These are phyloP conservation scores for Amanita rubescens DNA, from an alignment of 768 basidiomycete species.

Conservation along the genomic window DNA sequence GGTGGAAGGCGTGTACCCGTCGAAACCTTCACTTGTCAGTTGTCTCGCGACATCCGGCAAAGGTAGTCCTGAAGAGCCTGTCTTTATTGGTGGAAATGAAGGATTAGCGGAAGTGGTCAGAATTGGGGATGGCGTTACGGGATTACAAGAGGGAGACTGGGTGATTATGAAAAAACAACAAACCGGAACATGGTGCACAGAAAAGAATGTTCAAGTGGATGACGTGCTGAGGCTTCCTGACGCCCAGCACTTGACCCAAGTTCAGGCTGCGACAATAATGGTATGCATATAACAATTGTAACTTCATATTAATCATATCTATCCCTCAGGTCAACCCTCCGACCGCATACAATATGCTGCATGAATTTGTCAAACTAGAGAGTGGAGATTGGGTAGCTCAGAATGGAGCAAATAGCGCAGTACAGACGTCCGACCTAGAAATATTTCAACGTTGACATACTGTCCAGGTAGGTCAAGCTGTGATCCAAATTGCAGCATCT, in stretches of 20 bases:
- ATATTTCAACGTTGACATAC: neutral
- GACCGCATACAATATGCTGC: slow-evolving; percentile 79
- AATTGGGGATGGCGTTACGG: slow-evolving; percentile 47
- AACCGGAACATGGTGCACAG: slow-evolving; percentile 68
- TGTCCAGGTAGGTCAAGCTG: slow-evolving; percentile 69
- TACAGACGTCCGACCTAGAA: slow-evolving; percentile 26
- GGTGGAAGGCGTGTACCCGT: slow-evolving; percentile 77
- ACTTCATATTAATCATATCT: neutral
- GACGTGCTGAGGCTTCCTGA: slow-evolving; percentile 60
- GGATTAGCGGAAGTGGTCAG: slow-evolving; percentile 61
- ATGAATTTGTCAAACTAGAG: slow-evolving; percentile 54
- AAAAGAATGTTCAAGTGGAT: slow-evolving; percentile 39
- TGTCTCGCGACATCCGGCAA: slow-evolving; percentile 26
- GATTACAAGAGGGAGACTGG: slow-evolving; percentile 55
- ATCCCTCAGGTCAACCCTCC: slow-evolving; percentile 64
- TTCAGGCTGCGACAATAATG: slow-evolving; percentile 67
- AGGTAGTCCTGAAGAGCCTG: slow-evolving; percentile 26
- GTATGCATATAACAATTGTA: slow-evolving; percentile 28
- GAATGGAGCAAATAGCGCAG: slow-evolving; percentile 82
- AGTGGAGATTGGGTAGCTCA: slow-evolving; percentile 79
- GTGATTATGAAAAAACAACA: slow-evolving; percentile 66
- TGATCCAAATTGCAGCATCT: slow-evolving; percentile 77
- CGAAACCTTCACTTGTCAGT: slow-evolving; percentile 39
- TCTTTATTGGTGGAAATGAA: slow-evolving; percentile 71
- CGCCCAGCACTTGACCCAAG: slow-evolving; percentile 40